Conservation (phyloP, 2,329 filamentous ascomycete species). For the Monilinia polystroma region DNA sequence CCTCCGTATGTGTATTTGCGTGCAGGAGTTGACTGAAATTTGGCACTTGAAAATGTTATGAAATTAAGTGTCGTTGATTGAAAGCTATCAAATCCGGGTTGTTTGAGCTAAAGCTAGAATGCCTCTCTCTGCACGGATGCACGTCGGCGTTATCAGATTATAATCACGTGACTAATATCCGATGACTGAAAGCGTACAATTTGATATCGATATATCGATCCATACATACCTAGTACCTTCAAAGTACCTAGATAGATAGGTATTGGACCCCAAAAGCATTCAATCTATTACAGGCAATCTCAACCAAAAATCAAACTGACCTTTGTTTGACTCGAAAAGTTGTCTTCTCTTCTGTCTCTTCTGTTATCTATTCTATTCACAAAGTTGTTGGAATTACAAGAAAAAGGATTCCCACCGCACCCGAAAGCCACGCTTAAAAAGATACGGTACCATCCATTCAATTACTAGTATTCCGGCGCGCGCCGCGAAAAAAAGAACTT, state of each 20-base stretch:
- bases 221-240: too few species aligned
- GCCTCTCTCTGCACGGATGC: slow-evolving; percentile 12
- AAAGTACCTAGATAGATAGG: background rate
- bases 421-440: slow-evolving; percentile 21
- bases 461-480: slow-evolving; percentile 9
- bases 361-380: background rate
- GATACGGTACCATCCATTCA: slow-evolving; percentile 19
- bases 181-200: background rate
- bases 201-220: background rate
- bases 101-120: slow-evolving; percentile 10
- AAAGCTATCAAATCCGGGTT: slow-evolving; percentile 16
- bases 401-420: slow-evolving; percentile 16
- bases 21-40: slow-evolving; percentile 23
- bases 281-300: background rate
- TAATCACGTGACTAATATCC: background rate
- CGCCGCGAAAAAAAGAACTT: slow-evolving; percentile 13
- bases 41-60: slow-evolving; percentile 17
- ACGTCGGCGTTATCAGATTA: background rate
- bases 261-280: background rate
- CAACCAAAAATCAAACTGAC: too few species aligned
- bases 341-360: too few species aligned
- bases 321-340: too few species aligned
- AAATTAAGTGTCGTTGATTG: slow-evolving; percentile 26
- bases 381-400: slow-evolving; percentile 6
- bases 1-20: slow-evolving; percentile 24